Base-by-base conservation (phyloP, 192 early-diverging fungal species). In the Coemansia sp. region DNA sequence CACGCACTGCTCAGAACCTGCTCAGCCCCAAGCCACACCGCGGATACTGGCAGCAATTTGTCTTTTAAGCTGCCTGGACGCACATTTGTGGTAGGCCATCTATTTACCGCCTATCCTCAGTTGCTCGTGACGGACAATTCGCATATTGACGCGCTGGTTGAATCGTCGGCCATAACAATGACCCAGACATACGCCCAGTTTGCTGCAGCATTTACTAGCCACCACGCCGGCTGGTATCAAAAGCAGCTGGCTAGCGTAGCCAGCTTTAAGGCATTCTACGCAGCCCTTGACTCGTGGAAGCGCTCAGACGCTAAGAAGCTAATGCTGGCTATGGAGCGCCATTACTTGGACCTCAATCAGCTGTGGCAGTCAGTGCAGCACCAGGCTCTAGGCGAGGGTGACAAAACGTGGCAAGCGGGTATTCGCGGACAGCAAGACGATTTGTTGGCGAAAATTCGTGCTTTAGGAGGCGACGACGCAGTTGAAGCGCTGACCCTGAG, bases 291-390 rank as follows among this genome's bases (percentile, higher is more conserved):
- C 36, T 70, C 69, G 42, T 80, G 77, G 77, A 80, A 80, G 41
- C 65, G 63, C 33, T 64, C 65, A 5, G 77, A 80, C 47, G 67
- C 77, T 12, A 45, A 64, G 36, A 45, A 59, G 39, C 65, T 80
- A 21, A n/a, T 80, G 21, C 11, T 65, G 28, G 50, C 69, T 2
- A 75, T 80, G 77, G 72, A 74, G 28, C 52, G 65, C 43, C 77
- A 80, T 43, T 80, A 80, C 34, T 48, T 80, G 21, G 77, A 80
- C 60, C 73, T 80, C 50, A 72, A 80, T 26, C 68, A 64, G 23
- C 59, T 80, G 28, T 75, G 77, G 77, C 77, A 75, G 56, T 68
- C 77, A 16, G 77, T 80, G 18, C 77, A 80, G 69, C 64, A 66
- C 12, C 39, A 62, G 23, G 75, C 77, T 0, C 39, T 58, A 21